Base-by-base conservation (phyloP, 371 early-diverging fungal species). In the Rhizomucor miehei region DNA sequence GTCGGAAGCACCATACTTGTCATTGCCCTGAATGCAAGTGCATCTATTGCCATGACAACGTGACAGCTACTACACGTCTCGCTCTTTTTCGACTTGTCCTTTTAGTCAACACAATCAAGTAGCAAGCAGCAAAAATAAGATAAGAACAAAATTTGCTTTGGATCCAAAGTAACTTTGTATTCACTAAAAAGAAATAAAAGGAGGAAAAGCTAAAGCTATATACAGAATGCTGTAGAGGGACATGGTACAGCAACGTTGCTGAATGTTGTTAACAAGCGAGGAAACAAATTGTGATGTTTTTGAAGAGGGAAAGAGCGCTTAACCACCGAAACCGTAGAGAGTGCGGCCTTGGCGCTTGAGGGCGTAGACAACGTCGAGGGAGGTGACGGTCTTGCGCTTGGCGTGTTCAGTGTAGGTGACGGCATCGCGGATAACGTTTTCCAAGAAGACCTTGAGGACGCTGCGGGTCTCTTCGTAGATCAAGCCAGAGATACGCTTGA, bases 391-490 rank as follows among this genome's bases (percentile, higher is more conserved):
- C 95, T 99, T 99, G 84, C 99, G 91, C 89, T 98, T 99, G 75
- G 97, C 99, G 89, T 99, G 99, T 78, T 98, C 96, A 66, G 96
- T 97, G 88, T 99, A 99, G 63, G 97, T 97, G 65, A 98, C 98
- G 40, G 99, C 92, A 74, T 97, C 97, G 57, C 94, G 86, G 66
- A 99, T 93, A 65, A 99, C 95, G 75, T 93, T 92, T 75, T 97
- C 98, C 61, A 99, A 89, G 86, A 99, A 99, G 53, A 84, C 85
- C 89, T 92, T 96, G 69, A 98, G 88, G 60, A 98, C 96, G 60
- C 82, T 84, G 71, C 98, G 95, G 65, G 98, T 97, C 75, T 99
- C 99, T 74, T 97, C 96, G 81, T 99, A 99, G 75, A 75, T 71
- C 62, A 97, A 90, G 54, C 95, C 96, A 52, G 95, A 95, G 80